Base-by-base conservation (phyloP, 306 rosid genomes). In the Mucuna pruriens region DNA sequence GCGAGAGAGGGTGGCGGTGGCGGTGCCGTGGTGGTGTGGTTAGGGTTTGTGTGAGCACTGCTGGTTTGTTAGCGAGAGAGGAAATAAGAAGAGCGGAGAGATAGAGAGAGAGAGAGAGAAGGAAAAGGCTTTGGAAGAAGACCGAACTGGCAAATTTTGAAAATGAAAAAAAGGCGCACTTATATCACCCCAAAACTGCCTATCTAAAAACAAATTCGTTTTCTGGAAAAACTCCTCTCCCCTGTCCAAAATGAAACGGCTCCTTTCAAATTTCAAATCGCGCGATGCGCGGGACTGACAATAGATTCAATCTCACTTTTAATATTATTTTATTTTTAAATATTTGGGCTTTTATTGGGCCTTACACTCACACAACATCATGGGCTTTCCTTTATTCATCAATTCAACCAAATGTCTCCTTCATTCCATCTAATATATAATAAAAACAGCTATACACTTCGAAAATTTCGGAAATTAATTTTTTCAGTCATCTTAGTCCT, bases 81-180 rank as follows among this genome's bases (percentile, higher is more conserved):
- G 36, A 46, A 26, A 2, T 40, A 49, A 38, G 20, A 46, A 29
- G 31, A 1, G n/a, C n/a, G n/a, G n/a, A n/a, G n/a, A n/a, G n/a
- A n/a, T n/a, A n/a, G n/a, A n/a, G n/a, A n/a, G n/a, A n/a, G n/a
- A n/a, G n/a, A n/a, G n/a, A 13, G 31, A 8, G 71, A 29, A n/a
- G 75, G 11, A 22, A 19, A 20, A 17, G 19, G 48, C 17, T 74
- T 60, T 23, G 39, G 34, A 84, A 55, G 83, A 69, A 39, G 79
- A 76, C 80, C 80, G 73, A 71, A 75, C 69, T 71, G 89, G 90
- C 85, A 70, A 80, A 10, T 25, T 78, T 88, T 92, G 44, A 71
- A 88, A 88, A 15, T 29, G 78, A 15, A 31, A 55, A 86, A 80
- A 76, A 15, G 83, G 94, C 88, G 97, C 84, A 38, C 54, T 83